Conservation (phyloP, 83 land plant genomes). For the Diphasiastrum complanatum region DNA sequence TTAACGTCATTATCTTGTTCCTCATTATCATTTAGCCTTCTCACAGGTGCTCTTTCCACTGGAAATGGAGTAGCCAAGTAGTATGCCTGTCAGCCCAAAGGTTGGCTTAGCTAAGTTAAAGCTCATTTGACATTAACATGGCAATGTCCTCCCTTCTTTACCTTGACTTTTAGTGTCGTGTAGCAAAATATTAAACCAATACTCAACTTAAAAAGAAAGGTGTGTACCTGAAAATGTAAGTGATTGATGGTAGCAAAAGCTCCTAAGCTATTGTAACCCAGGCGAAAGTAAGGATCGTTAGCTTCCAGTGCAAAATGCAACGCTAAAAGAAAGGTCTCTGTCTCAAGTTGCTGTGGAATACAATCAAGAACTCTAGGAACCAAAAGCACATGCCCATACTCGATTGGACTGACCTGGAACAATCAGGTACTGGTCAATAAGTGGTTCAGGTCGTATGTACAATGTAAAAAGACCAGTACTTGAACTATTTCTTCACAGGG, state of each 20-base stretch:
- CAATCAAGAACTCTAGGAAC: slow-evolving; percentile 3
- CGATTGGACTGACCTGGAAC: no score
- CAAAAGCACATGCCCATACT: slow-evolving; percentile 1
- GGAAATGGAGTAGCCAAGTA: slow-evolving; percentile 71
- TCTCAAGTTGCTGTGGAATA: background rate
- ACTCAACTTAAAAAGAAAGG: no score
- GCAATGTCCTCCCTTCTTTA: no score
- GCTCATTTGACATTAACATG: no score
- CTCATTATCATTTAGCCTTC: slow-evolving; percentile 28
- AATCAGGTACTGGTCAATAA: no score
- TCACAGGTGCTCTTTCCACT: slow-evolving; percentile 64
- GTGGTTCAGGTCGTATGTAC: no score
- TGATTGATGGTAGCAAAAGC: slow-evolving; percentile 77
- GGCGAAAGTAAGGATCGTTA: slow-evolving; percentile 1
- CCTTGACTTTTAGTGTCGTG: background rate
- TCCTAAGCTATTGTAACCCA: background rate
- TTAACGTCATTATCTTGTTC: slow-evolving; percentile 34
- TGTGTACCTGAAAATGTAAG: slow-evolving; percentile 86
- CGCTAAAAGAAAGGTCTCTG: background rate
- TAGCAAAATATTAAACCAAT: background rate
- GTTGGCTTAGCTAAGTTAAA: background rate
- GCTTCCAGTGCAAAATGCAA: background rate
- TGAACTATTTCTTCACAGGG: no score
- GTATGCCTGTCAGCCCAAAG: slow-evolving; percentile 68
- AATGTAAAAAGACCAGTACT: no score